phyloP scores from a whole-genome alignment of 176 grass and related monocot species.

The Aegilops speltoides region DNA sequence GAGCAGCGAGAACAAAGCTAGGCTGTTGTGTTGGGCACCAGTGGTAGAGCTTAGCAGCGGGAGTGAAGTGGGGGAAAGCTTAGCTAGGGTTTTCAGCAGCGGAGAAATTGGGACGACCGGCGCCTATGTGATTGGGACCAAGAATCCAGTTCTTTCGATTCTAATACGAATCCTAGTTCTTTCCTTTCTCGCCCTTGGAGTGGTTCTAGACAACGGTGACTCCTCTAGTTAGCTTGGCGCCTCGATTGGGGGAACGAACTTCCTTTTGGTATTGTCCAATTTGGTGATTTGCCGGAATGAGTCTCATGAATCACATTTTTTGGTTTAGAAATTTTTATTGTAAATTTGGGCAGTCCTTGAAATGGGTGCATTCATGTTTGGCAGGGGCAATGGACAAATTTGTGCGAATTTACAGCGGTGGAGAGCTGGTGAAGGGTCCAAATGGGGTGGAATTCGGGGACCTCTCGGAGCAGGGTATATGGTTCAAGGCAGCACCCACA shows the following conservation, averaged over 20 bases:
- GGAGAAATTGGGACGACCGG: not conserved
- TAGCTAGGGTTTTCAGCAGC: constrained; percentile 8
- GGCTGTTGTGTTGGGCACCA: not conserved
- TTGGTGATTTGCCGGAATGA: not conserved
- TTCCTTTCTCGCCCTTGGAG: not conserved
- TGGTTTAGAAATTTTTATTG: not conserved
- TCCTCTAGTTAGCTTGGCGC: not conserved
- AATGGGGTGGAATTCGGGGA: constrained; percentile 28
- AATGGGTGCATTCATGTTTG: not conserved
- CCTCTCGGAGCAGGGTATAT: constrained; percentile 27
- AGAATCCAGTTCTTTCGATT: not conserved
- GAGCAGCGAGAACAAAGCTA: not conserved
- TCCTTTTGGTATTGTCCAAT: not conserved
- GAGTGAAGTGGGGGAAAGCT: not conserved
- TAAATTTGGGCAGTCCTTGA: not conserved
- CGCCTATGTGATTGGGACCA: not conserved
- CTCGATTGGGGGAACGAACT: not conserved
- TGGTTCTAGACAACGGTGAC: not conserved
- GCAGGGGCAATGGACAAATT: constrained; percentile 38
- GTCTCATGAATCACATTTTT: not conserved
- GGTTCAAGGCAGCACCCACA: constrained; percentile 25
- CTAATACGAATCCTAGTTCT: too few relatives aligned
- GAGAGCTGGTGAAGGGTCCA: constrained; percentile 34
- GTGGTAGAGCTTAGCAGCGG: not conserved
- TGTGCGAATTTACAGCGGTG: constrained; percentile 30